phyloP scores from a whole-genome alignment of 148 eudicot species.

The Amaranthus palmeri region DNA sequence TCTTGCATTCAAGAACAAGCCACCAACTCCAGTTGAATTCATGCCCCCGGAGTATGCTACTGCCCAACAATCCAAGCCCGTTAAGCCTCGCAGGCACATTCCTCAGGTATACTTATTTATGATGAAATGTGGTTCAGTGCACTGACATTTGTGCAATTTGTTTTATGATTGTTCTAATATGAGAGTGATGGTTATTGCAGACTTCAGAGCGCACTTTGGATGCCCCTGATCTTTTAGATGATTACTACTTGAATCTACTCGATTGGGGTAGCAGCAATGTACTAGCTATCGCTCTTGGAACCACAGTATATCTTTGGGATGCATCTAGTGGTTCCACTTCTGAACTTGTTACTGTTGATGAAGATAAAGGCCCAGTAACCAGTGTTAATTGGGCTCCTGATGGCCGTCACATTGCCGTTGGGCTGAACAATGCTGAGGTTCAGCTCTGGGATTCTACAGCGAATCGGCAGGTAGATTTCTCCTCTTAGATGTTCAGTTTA shows the following conservation, averaged over 20 bases:
- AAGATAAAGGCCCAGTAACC: slow-evolving; percentile 82
- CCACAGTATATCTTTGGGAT: slow-evolving; percentile 92
- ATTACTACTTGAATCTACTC: slow-evolving; percentile 80
- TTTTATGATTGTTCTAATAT: not conserved
- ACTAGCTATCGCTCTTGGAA: slow-evolving; percentile 89
- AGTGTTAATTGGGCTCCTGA: slow-evolving; percentile 98
- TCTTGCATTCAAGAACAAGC: slow-evolving; percentile 93
- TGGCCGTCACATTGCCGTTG: slow-evolving; percentile 80
- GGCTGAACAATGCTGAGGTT: slow-evolving; percentile 78
- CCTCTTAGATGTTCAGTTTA: not conserved
- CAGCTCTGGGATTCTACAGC: slow-evolving; percentile 93
- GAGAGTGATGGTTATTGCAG: slow-evolving; percentile 31
- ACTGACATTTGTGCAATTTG: not conserved
- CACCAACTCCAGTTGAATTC: slow-evolving; percentile 62
- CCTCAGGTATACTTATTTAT: slow-evolving; percentile 56
- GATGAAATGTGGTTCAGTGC: too few species aligned
- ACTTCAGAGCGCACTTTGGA: slow-evolving; percentile 87
- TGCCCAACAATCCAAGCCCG: slow-evolving; percentile 56
- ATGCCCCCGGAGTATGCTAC: slow-evolving; percentile 46
- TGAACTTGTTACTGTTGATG: slow-evolving; percentile 77
- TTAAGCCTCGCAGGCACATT: slow-evolving; percentile 68
- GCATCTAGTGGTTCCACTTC: slow-evolving; percentile 79
- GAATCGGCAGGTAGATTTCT: slow-evolving; percentile 47
- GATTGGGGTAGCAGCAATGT: slow-evolving; percentile 95
- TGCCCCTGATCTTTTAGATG: slow-evolving; percentile 89